These are phyloP conservation scores for Nelumbo lutea DNA, from an alignment of 164 flowering plant genomes.

Conservation along the genomic window DNA sequence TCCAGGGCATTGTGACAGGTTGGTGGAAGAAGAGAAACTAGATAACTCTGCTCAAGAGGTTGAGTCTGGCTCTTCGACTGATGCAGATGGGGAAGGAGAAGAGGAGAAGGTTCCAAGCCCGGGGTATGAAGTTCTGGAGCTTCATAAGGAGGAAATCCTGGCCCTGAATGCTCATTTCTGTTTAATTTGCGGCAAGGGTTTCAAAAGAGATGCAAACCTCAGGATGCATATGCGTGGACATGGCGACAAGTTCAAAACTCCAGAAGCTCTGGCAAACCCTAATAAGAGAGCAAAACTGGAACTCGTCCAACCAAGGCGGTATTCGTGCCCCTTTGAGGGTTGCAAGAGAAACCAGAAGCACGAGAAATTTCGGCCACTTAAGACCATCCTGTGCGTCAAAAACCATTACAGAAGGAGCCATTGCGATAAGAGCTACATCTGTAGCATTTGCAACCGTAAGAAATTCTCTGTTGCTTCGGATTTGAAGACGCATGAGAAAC, in stretches of 20 bases:
- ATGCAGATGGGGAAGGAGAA: constrained; percentile 76
- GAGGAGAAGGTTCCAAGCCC: constrained; percentile 70
- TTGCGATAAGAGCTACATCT: constrained; percentile 75
- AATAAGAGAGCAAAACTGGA: constrained; percentile 49
- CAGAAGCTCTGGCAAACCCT: constrained; percentile 90
- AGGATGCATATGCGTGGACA: constrained; percentile 93
- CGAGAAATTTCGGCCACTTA: constrained; percentile 84
- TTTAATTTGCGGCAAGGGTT: constrained; percentile 84
- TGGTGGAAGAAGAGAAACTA: no score
- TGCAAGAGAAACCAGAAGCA: constrained; percentile 89
- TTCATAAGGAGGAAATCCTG: constrained; percentile 82
- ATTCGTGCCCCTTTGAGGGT: constrained; percentile 78
- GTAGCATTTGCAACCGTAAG: constrained; percentile 82
- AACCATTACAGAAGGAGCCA: constrained; percentile 92
- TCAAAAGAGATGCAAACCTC: constrained; percentile 86
- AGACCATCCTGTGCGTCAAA: constrained; percentile 80
- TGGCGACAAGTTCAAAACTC: constrained; percentile 85
- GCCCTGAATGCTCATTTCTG: constrained; percentile 92
- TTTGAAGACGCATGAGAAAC: constrained; percentile 88
- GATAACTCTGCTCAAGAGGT: neutral
- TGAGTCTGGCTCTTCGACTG: constrained; percentile 31
- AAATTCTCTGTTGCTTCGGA: constrained; percentile 87
- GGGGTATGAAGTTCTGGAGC: constrained; percentile 75
- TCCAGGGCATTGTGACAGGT: no score
- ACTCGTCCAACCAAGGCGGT: constrained; percentile 55